These are phyloP conservation scores for Lepiota brunneoincarnata DNA, from an alignment of 768 basidiomycete genomes.

Conservation along the genomic window DNA sequence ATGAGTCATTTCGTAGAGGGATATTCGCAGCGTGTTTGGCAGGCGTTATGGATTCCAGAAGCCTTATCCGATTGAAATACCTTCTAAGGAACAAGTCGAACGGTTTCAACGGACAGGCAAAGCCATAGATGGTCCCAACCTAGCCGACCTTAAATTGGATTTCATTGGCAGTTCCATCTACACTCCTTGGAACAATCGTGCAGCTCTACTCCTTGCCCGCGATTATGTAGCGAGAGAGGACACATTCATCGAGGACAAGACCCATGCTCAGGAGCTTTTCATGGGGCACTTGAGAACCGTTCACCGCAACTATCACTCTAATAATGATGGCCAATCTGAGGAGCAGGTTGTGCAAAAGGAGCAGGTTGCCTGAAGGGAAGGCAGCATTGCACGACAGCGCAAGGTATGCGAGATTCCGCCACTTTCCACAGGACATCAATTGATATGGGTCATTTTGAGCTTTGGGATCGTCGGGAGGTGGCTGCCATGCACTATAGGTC, in stretches of 20 bases:
- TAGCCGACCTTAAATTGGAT: not conserved
- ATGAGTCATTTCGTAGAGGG: too few relatives aligned
- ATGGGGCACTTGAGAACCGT: not conserved
- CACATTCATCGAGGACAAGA: not conserved
- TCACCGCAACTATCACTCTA: not conserved
- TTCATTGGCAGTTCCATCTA: not conserved
- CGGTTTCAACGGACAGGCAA: not conserved
- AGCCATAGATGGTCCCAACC: not conserved
- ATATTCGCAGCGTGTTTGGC: too few relatives aligned
- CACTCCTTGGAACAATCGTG: not conserved
- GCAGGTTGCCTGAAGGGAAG: not conserved
- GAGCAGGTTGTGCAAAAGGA: not conserved
- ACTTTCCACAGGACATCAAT: not conserved
- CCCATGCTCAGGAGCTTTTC: not conserved
- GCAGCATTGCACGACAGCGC: not conserved
- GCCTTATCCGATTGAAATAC: not conserved
- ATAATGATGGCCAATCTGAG: not conserved
- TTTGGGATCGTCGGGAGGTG: not conserved
- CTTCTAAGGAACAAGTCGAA: not conserved
- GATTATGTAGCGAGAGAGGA: not conserved
- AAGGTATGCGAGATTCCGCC: not conserved
- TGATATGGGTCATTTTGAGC: not conserved
- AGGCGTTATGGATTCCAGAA: not conserved
- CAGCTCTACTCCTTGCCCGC: not conserved
- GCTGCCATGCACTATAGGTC: not conserved